Percentiles rank a stretch among this genome's conserved stretches.
These are phyloP conservation scores for Lonicera japonica DNA, from an alignment of 129 eudicot genomes.

Conservation along the genomic window DNA sequence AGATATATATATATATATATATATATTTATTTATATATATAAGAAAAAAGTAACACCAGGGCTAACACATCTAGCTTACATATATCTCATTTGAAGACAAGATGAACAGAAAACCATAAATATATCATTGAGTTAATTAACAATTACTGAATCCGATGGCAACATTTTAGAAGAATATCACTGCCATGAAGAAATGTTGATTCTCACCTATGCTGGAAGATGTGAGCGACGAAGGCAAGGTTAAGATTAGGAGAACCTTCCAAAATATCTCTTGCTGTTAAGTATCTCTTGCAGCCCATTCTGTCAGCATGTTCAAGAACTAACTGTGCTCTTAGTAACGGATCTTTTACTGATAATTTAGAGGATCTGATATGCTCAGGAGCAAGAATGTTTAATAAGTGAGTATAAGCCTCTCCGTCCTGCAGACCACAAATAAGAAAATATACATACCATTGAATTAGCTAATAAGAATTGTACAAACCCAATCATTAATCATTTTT, in stretches of 20 bases:
- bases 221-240: constrained; percentile 95
- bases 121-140: too few relatives aligned
- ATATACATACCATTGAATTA: neutral
- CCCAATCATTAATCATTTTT: neutral
- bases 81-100: too few relatives aligned
- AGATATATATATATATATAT: too few relatives aligned
- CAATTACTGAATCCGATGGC: neutral
- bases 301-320: constrained; percentile 95
- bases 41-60: too few relatives aligned
- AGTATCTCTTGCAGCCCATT: constrained; percentile 98
- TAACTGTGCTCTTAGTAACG: constrained; percentile 69
- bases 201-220: constrained; percentile 89
- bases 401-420: constrained; percentile 97
- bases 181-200: constrained; percentile 6
- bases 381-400: constrained; percentile 83
- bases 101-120: too few relatives aligned
- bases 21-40: too few relatives aligned
- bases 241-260: constrained; percentile 97
- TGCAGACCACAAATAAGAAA: constrained; percentile 17
- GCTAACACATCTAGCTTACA: too few relatives aligned
- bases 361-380: constrained; percentile 82
- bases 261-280: constrained; percentile 88
- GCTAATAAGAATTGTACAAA: neutral
- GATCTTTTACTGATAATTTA: constrained; percentile 64
- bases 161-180: neutral